Conservation (phyloP, 2,329 filamentous ascomycete species). For the Ceratocystiopsis brevicomis region DNA sequence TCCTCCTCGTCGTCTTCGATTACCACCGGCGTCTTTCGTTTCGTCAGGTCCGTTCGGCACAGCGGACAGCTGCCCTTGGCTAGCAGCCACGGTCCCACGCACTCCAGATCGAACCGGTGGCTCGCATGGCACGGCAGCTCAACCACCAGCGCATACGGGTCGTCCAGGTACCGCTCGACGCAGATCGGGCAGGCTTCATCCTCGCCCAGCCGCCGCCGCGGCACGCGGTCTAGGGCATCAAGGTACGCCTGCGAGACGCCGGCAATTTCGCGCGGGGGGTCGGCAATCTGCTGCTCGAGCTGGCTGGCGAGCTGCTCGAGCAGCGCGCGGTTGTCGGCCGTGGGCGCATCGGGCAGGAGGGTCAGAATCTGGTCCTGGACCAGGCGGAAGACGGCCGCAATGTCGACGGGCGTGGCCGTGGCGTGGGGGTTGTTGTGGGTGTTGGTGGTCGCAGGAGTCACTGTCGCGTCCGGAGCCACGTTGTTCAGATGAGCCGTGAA, state of each 20-base stretch:
- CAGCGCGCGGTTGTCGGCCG: slow-evolving; percentile 27
- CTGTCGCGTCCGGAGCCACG: slow-evolving; percentile 17
- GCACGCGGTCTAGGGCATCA: slow-evolving; percentile 39
- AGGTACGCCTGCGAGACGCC: slow-evolving; percentile 42
- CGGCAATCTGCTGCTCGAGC: slow-evolving; percentile 31
- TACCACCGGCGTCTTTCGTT: slow-evolving; percentile 30
- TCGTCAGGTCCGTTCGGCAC: slow-evolving; percentile 39
- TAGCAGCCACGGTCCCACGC: slow-evolving; percentile 44
- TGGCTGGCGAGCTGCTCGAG: slow-evolving; percentile 28
- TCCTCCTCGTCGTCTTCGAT: slow-evolving; percentile 26
- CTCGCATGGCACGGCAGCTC: slow-evolving; percentile 40
- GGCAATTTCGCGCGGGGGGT: slow-evolving; percentile 30
- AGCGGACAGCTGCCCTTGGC: slow-evolving; percentile 46
- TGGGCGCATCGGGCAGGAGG: slow-evolving; percentile 29
- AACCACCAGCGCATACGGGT: slow-evolving; percentile 43
- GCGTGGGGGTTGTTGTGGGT: slow-evolving; percentile 31
- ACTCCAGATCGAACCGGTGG: slow-evolving; percentile 48
- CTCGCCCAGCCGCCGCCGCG: slow-evolving; percentile 26
- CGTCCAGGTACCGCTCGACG: slow-evolving; percentile 40
- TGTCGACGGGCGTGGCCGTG: slow-evolving; percentile 40
- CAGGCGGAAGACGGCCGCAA: slow-evolving; percentile 37
- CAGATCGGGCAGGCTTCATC: slow-evolving; percentile 45
- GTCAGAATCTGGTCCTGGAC: slow-evolving; percentile 39
- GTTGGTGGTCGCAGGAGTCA: slow-evolving; percentile 11
- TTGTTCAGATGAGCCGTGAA: slow-evolving; percentile 40